Conservation (phyloP, 805 yeast genomes). For the Yarrowia sp. region DNA sequence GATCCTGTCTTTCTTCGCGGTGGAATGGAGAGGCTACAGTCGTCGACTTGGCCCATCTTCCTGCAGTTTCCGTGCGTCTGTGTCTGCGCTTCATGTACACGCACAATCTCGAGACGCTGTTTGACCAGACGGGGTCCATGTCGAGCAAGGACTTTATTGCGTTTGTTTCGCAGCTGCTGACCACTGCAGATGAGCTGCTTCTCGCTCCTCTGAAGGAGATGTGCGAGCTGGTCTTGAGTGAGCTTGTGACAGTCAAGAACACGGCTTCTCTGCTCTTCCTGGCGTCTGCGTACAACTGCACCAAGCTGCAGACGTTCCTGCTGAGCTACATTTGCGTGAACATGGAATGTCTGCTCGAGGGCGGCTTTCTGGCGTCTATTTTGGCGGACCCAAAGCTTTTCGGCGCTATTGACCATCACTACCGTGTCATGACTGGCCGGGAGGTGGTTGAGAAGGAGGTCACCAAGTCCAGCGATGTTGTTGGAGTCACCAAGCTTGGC, state of each 20-base stretch:
- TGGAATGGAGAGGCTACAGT: conserved; percentile 46
- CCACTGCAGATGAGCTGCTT: conserved; percentile 61
- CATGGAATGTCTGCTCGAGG: conserved; percentile 56
- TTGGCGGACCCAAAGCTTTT: conserved; percentile 5
- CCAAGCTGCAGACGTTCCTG: conserved; percentile 57
- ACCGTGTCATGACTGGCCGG: conserved; percentile 3
- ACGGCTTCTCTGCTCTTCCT: conserved; percentile 55
- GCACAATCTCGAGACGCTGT: conserved; percentile 36
- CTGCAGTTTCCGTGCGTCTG: conserved; percentile 47
- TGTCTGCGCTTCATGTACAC: conserved; percentile 59
- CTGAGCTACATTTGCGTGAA: conserved; percentile 68
- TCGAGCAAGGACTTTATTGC: conserved; percentile 48
- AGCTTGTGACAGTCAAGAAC: conserved; percentile 48
- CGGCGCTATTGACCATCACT: conserved; percentile 18
- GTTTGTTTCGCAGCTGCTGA: conserved; percentile 56
- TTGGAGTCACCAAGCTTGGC: not conserved
- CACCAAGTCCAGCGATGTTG: not conserved
- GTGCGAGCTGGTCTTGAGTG: conserved; percentile 49
- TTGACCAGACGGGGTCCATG: conserved; percentile 36
- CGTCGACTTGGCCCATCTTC: conserved; percentile 47
- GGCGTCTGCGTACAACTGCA: conserved; percentile 52
- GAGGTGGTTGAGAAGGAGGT: not conserved
- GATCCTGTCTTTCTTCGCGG: conserved; percentile 50
- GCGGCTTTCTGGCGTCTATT: not conserved
- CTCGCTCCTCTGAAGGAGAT: conserved; percentile 56